These are phyloP conservation scores for Salvia hispanica DNA, from an alignment of 257 asterid genomes.

Conservation along the genomic window DNA sequence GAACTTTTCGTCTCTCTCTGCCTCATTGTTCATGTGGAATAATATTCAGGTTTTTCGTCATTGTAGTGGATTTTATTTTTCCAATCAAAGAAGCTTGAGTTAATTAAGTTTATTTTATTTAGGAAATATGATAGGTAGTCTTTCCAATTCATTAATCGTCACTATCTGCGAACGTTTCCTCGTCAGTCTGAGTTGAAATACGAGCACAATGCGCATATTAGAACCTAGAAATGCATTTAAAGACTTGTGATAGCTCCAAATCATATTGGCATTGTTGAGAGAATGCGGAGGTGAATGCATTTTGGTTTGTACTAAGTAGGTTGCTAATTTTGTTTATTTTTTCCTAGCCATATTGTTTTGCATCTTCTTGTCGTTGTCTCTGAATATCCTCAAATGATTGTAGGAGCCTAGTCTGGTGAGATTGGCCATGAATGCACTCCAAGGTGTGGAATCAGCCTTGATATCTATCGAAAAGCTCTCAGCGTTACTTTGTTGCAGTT, in stretches of 20 bases:
- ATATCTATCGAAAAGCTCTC: constrained; percentile 64
- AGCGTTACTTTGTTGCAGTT: constrained; percentile 54
- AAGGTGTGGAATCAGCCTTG: constrained; percentile 84
- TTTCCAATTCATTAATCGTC: not conserved
- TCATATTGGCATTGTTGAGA: not conserved
- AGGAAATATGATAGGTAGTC: not conserved
- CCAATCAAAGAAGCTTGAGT: constrained; percentile 4
- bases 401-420: constrained; percentile 95
- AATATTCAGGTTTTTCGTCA: not conserved
- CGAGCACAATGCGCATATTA: constrained; percentile 13
- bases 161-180: not conserved
- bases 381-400: constrained; percentile 31
- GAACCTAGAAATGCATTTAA: constrained; percentile 3
- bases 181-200: not conserved
- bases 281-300: constrained; percentile 10
- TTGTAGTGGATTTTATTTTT: not conserved
- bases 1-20: not conserved
- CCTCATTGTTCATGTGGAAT: not conserved
- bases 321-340: constrained; percentile 2
- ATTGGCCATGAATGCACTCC: constrained; percentile 84
- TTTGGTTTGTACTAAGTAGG: not conserved
- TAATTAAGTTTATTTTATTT: not conserved
- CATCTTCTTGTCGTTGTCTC: constrained; percentile 22
- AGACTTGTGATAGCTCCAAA: not conserved
- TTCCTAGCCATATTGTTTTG: constrained; percentile 10